Evolutionary conservation across 495 filamentous ascomycete species (phyloP).

Genomic region (Viridothelium virens): DNA sequence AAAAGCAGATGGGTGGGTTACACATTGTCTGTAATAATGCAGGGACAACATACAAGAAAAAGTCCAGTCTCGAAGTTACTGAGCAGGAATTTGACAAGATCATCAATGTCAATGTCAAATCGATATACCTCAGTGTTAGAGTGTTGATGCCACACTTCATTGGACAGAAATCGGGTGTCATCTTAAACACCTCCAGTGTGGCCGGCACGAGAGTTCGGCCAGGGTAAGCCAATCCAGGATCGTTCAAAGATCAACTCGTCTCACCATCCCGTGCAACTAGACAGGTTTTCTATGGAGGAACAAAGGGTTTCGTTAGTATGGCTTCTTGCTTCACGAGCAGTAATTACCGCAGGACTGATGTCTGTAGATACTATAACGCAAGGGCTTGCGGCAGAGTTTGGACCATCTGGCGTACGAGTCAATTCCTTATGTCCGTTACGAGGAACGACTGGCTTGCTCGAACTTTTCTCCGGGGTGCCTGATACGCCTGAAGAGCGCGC

Average conservation of each 20-base stretch:
- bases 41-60: conserved; percentile 61
- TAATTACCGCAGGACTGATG: background rate
- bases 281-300: conserved; percentile 10
- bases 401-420: conserved; percentile 56
- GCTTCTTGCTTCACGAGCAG: background rate
- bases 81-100: conserved; percentile 59
- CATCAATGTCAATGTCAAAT: conserved; percentile 61
- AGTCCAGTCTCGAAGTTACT: conserved; percentile 56
- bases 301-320: conserved; percentile 3
- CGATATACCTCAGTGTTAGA: conserved; percentile 49
- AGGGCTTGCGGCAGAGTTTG: conserved; percentile 62
- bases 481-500: conserved; percentile 58
- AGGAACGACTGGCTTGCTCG: conserved; percentile 58
- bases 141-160: conserved; percentile 49
- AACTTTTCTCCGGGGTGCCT: conserved; percentile 57
- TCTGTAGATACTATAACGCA: conserved; percentile 44
- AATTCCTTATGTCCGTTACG: conserved; percentile 58
- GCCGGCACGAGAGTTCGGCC: conserved; percentile 57
- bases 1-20: conserved; percentile 27
- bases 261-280: background rate
- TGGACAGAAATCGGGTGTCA: conserved; percentile 50
- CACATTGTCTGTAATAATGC: conserved; percentile 53
- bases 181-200: conserved; percentile 58
- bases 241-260: background rate
- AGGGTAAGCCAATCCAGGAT: conserved; percentile 28